Percentiles rank a stretch among this genome's conserved stretches.
Evolutionary conservation across 805 yeast species (phyloP).

Genomic region (Metschnikowia lunata): DNA sequence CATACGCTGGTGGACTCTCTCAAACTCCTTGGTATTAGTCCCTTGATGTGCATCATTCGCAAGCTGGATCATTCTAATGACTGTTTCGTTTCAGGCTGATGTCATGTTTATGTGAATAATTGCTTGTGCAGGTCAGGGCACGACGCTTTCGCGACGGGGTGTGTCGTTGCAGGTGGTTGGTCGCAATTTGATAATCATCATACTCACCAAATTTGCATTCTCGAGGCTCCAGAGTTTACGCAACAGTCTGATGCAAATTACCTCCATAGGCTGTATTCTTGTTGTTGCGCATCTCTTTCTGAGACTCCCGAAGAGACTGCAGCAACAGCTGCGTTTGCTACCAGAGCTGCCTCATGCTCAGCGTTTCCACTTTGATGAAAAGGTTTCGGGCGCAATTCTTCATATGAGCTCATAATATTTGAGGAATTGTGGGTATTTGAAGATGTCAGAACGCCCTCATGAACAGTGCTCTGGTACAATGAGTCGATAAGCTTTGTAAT

Average conservation of each 20-base stretch:
- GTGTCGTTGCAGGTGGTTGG: too few species aligned
- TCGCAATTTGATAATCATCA: too few species aligned
- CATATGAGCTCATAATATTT: constrained; percentile 8
- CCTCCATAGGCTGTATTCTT: constrained; percentile 36
- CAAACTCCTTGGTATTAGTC: constrained; percentile 4
- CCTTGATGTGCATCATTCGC: constrained; percentile 1
- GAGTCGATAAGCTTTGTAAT: constrained; percentile 14
- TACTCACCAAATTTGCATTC: too few species aligned
- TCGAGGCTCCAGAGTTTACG: too few species aligned
- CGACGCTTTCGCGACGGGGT: too few species aligned
- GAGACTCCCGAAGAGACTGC: constrained; percentile 29
- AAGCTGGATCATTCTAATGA: background rate
- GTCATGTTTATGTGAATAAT: constrained; percentile 5
- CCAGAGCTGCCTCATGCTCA: constrained; percentile 27
- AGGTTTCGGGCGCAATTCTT: constrained; percentile 10
- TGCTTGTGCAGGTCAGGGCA: constrained; percentile 5
- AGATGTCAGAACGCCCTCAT: background rate
- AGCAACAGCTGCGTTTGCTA: constrained; percentile 38
- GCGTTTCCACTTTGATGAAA: constrained; percentile 5
- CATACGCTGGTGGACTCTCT: constrained; percentile 20
- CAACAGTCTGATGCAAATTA: constrained; percentile 1
- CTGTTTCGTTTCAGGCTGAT: constrained; percentile 2
- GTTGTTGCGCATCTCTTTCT: constrained; percentile 28
- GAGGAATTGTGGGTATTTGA: background rate
- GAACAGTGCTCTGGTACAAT: constrained; percentile 4